These are phyloP conservation scores for Bothriochloa decipiens DNA, from an alignment of 176 grass and related monocot genomes.

Conservation along the genomic window DNA sequence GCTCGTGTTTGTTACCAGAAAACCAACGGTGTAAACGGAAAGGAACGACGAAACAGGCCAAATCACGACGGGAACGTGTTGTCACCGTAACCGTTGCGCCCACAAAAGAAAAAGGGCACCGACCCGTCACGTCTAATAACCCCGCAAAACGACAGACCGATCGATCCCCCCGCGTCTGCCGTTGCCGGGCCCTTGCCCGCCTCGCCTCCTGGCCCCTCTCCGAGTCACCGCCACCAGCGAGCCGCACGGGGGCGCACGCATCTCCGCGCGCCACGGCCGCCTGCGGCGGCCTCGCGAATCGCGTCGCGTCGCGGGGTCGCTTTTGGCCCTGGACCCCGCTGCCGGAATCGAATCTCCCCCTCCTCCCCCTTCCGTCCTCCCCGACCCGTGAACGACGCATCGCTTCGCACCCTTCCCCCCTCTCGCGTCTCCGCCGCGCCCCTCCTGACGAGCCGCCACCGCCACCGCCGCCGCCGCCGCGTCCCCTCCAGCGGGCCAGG, in stretches of 20 bases:
- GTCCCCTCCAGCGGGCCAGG: conserved; percentile 36
- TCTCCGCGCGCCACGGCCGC: conserved; percentile 34
- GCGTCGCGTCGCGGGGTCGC: neutral
- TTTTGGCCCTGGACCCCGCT: conserved; percentile 30
- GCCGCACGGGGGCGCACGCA: conserved; percentile 36
- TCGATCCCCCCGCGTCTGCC: neutral
- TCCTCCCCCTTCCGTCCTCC: no score
- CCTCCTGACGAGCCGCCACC: neutral
- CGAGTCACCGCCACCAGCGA: conserved; percentile 16
- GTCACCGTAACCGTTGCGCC: neutral
- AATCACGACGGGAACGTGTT: neutral
- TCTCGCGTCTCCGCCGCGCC: neutral
- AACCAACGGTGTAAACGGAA: neutral
- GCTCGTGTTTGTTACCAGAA: neutral
- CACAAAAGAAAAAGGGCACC: neutral
- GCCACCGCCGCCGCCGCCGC: neutral
- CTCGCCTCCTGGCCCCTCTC: neutral
- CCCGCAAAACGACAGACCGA: conserved; percentile 39
- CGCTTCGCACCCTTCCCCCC: neutral
- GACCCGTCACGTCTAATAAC: no score
- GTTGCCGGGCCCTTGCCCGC: neutral
- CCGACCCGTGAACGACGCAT: conserved; percentile 35
- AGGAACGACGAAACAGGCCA: neutral
- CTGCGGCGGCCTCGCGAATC: neutral
- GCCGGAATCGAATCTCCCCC: conserved; percentile 53